These are phyloP conservation scores for Alternaria triticina DNA, from an alignment of 2,329 filamentous ascomycete genomes.

Conservation along the genomic window DNA sequence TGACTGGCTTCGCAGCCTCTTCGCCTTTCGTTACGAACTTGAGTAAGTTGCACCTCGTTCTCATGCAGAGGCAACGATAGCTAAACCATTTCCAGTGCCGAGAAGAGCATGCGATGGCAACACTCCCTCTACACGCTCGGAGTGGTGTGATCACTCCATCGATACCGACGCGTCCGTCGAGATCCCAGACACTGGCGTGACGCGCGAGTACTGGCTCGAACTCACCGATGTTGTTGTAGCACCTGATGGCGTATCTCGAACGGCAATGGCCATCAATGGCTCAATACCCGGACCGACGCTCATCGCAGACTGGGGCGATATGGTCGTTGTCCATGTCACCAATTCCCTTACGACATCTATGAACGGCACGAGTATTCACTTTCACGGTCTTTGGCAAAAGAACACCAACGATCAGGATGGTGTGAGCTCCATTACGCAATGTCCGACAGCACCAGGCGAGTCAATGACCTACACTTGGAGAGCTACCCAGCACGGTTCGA, in stretches of 20 bases:
- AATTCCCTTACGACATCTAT: conserved; percentile 34
- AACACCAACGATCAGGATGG: conserved; percentile 42
- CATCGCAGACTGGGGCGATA: conserved; percentile 51
- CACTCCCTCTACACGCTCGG: conserved; percentile 33
- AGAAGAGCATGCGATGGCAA: conserved; percentile 41
- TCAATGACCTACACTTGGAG: conserved; percentile 43
- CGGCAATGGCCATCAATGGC: conserved; percentile 50
- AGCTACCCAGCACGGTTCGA: conserved; percentile 50
- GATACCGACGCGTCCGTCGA: conserved; percentile 19
- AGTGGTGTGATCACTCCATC: conserved; percentile 58
- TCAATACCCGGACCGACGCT: conserved; percentile 54
- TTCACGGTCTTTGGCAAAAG: conserved; percentile 41
- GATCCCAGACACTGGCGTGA: conserved; percentile 61
- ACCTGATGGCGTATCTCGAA: conserved; percentile 61
- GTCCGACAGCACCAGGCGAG: conserved; percentile 32
- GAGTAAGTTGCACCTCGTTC: not conserved
- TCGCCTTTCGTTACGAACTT: not conserved
- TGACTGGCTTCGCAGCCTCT: not conserved
- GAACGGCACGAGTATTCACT: conserved; percentile 44
- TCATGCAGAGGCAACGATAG: not conserved
- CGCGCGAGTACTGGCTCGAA: conserved; percentile 56
- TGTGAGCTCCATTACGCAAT: conserved; percentile 42
- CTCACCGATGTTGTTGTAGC: conserved; percentile 51
- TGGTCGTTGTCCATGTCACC: conserved; percentile 46
- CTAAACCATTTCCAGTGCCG: not conserved